phyloP scores from a whole-genome alignment of 2,329 filamentous ascomycete genomes.

The Aspergillus brasiliensis region DNA sequence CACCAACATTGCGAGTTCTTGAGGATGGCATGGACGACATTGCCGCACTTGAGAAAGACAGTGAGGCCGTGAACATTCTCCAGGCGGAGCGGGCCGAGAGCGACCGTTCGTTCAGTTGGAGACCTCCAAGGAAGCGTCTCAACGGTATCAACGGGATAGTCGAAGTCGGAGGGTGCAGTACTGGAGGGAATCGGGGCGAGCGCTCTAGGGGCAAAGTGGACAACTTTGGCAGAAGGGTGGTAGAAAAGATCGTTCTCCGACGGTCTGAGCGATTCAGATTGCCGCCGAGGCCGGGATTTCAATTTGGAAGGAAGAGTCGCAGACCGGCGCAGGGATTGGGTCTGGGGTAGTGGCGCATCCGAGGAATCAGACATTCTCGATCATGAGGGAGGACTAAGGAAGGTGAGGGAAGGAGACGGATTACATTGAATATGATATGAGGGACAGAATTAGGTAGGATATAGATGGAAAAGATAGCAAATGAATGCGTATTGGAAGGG shows the following conservation, averaged over 20 bases:
- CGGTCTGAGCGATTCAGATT: conserved; percentile 26
- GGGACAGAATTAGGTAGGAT: neutral
- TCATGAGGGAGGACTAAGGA: conserved; percentile 19
- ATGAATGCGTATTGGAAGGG: conserved; percentile 2
- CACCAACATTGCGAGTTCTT: conserved; percentile 94
- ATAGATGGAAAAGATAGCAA: conserved; percentile 2
- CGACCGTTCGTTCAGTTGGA: conserved; percentile 77
- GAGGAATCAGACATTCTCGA: conserved; percentile 37
- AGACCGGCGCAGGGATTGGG: conserved; percentile 36
- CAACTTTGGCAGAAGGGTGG: conserved; percentile 72
- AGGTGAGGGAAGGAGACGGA: conserved; percentile 6
- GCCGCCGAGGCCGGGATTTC: conserved; percentile 31
- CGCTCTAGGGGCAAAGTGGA: conserved; percentile 59
- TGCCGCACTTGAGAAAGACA: conserved; percentile 83
- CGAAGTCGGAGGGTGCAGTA: conserved; percentile 44
- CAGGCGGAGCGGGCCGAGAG: conserved; percentile 77
- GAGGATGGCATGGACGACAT: conserved; percentile 80
- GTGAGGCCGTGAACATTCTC: conserved; percentile 85
- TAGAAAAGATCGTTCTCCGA: conserved; percentile 62
- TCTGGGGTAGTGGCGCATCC: conserved; percentile 31
- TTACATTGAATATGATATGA: conserved; percentile 22
- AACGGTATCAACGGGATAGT: conserved; percentile 54
- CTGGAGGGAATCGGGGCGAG: conserved; percentile 47
- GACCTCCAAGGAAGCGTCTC: conserved; percentile 73
- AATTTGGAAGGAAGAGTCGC: conserved; percentile 41